Base-by-base conservation (phyloP, 192 early-diverging fungal genomes). In the Gryganskiella cystojenkinii region DNA sequence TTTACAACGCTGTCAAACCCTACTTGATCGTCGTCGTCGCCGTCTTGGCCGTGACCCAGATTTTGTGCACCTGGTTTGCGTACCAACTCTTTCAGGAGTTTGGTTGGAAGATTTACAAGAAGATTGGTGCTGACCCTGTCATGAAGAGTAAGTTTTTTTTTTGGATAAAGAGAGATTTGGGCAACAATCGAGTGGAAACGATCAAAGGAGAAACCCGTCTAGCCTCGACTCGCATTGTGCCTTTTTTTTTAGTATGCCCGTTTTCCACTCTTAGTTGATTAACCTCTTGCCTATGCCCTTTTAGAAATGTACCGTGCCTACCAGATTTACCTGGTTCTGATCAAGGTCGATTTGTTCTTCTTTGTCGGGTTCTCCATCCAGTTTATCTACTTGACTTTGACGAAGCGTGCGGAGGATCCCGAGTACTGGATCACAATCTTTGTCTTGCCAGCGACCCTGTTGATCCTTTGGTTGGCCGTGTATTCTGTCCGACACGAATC, bases 331-430 rank as follows among this genome's bases (percentile, higher is more conserved):
- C 57, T 95, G 69, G 74, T 92, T 30, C 88, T 59, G 91, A 95
- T 94, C 47, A 94, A 94, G 81, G 86, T 94, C 30, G 91, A 93
- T 63, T 80, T 93, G 28, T 93, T 93, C 71, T 93, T 94, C 56
- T 92, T 95, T 70, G 84, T 95, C 43, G 86, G 90, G 9, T 91
- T 92, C 57, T 92, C 90, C 11, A 86, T 93, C 45, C 92, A 93
- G 67, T 87, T 86, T 63, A 86, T 94, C 3, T 95, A 92, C 68
- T 60, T 92, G 24, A 80, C 89, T 5, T 76, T 94, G 22, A 87
- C 89, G 7, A 79, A 87, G 14, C 64, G 75, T 27, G 37, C 50
- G 7, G 49, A 76, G 34, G 83, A 86, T 79, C 56, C 85, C 27
- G 83, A 85, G 54, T 84, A 82, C 47, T 85, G 80, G 52, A 62